These are phyloP conservation scores for Pyrus betulifolia DNA, from an alignment of 306 rosid genomes.

Conservation along the genomic window DNA sequence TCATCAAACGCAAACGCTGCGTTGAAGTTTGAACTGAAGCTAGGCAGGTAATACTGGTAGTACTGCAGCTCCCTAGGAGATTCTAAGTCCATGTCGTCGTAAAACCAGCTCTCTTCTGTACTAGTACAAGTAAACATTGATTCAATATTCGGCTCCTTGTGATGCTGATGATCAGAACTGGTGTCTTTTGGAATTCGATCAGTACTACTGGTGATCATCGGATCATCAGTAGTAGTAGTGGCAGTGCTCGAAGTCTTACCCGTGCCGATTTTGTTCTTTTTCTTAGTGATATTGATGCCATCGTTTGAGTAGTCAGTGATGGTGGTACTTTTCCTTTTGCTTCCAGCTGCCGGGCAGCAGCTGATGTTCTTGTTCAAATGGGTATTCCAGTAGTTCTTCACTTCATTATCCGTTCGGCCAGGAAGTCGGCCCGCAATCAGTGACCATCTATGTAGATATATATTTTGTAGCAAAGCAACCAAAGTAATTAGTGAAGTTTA, in stretches of 20 bases:
- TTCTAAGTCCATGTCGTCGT: background rate
- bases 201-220: background rate
- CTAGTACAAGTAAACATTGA: background rate
- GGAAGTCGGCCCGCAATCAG: constrained; percentile 69
- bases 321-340: background rate
- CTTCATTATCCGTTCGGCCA: constrained; percentile 54
- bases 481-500: background rate
- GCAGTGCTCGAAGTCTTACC: background rate
- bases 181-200: background rate
- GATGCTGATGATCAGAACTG: background rate
- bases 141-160: background rate
- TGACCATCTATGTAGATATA: constrained; percentile 40
- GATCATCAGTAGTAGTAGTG: background rate
- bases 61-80: background rate
- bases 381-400: constrained; percentile 67
- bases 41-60: constrained; percentile 13
- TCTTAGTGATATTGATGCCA: background rate
- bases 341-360: background rate
- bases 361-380: constrained; percentile 41
- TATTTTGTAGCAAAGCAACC: background rate
- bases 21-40: constrained; percentile 3
- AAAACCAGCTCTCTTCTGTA: background rate
- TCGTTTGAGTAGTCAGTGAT: background rate
- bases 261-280: background rate
- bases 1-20: constrained; percentile 28